Conservation (phyloP, 2,329 filamentous ascomycete species). For the Penicillium hesseltinei region DNA sequence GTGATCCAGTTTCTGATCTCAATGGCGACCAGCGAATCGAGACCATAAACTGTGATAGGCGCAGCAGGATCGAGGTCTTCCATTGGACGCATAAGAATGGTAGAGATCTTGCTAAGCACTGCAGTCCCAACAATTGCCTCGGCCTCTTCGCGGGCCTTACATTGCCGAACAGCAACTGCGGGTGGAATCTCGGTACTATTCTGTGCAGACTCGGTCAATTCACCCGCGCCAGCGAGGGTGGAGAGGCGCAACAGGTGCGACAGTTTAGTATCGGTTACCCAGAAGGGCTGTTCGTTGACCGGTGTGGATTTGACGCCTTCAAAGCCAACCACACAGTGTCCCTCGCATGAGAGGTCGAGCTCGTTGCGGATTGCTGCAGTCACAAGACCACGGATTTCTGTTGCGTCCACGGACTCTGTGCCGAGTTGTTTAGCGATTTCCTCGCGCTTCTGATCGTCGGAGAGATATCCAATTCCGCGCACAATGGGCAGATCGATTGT, state of each 20-base stretch:
- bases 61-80: conserved; percentile 21
- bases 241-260: conserved; percentile 21
- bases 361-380: conserved; percentile 24
- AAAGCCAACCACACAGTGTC: conserved; percentile 24
- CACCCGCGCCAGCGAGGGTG: conserved; percentile 16
- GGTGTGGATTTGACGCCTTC: conserved; percentile 21
- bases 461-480: conserved; percentile 23
- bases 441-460: conserved; percentile 21
- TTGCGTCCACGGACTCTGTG: conserved; percentile 19
- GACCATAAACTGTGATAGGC: conserved; percentile 23
- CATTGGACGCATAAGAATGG: conserved; percentile 22
- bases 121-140: conserved; percentile 11
- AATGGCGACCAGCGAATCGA: conserved; percentile 33
- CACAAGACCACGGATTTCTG: conserved; percentile 24
- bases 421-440: conserved; percentile 20
- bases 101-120: conserved; percentile 19
- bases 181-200: conserved; percentile 12
- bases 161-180: conserved; percentile 18
- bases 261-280: conserved; percentile 21
- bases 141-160: conserved; percentile 8
- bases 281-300: conserved; percentile 19
- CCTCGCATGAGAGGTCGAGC: conserved; percentile 18
- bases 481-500: conserved; percentile 44
- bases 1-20: conserved; percentile 33
- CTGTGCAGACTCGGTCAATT: conserved; percentile 7